Evolutionary conservation across 2,329 filamentous ascomycete species (phyloP).

Genomic region (Ceratocystis diversiconidia): DNA sequence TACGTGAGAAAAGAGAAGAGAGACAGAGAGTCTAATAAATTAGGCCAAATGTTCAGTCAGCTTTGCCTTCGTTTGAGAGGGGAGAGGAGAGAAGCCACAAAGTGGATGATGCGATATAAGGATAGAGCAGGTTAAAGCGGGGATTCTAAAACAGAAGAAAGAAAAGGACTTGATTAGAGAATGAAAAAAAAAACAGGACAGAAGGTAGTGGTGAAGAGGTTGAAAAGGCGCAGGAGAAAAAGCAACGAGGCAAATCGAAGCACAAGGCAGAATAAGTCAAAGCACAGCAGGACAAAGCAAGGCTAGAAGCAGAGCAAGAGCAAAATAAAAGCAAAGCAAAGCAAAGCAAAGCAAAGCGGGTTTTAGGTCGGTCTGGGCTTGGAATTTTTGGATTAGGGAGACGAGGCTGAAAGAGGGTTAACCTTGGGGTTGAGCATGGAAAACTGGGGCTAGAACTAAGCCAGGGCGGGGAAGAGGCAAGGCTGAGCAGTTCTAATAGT

Average conservation of each 20-base stretch:
- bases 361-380: background rate
- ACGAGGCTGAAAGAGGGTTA: background rate
- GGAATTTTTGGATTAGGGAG: background rate
- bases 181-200: too few species aligned
- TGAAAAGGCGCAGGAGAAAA: too few species aligned
- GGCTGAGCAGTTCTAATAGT: background rate
- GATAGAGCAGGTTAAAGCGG: background rate
- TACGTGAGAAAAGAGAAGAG: background rate
- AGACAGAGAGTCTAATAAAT: background rate
- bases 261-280: background rate
- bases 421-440: background rate
- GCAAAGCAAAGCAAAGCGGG: background rate
- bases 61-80: background rate
- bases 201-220: too few species aligned
- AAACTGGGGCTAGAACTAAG: background rate
- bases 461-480: background rate
- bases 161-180: too few species aligned
- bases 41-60: constrained; percentile 1
- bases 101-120: background rate
- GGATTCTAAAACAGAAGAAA: too few species aligned
- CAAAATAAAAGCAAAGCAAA: background rate
- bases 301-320: background rate
- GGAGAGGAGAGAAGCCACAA: background rate
- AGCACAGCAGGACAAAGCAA: background rate
- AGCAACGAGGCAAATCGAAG: too few species aligned